A percentile compares a stretch with the other conserved stretches of the same genome.
These are phyloP conservation scores for Vanrija pseudolonga DNA, from an alignment of 1,284 basidiomycete species.

Conservation along the genomic window DNA sequence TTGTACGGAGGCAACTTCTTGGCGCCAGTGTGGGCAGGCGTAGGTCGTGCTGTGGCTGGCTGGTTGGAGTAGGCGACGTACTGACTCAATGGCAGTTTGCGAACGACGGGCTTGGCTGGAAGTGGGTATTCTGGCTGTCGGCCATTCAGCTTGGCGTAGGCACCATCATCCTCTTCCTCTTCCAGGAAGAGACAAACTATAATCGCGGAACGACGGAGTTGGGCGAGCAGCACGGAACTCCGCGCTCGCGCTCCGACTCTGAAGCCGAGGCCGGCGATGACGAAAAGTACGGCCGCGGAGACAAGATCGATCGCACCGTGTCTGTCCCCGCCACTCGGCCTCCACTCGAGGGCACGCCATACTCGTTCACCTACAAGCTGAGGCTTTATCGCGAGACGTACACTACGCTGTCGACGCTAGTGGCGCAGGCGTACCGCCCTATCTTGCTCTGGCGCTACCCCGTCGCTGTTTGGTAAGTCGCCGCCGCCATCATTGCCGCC, in stretches of 20 bases:
- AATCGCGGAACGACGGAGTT: constrained; percentile 19
- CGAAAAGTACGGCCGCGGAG: background rate
- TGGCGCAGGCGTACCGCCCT: constrained; percentile 17
- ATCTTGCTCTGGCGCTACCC: constrained; percentile 19
- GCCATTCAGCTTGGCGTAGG: constrained; percentile 12
- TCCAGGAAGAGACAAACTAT: constrained; percentile 25
- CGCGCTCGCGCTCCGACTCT: background rate
- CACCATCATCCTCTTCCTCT: constrained; percentile 16
- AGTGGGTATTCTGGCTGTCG: constrained; percentile 22
- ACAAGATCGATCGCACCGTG: background rate
- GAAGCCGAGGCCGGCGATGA: background rate
- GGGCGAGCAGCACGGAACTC: constrained; percentile 7
- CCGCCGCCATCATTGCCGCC: too few species aligned
- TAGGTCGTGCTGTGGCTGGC: too few species aligned
- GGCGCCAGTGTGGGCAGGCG: constrained; percentile 16
- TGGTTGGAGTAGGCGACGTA: too few species aligned
- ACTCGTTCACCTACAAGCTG: constrained; percentile 6
- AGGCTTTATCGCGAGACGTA: constrained; percentile 10
- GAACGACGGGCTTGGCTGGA: constrained; percentile 17
- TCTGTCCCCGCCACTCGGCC: background rate
- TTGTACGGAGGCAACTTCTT: constrained; percentile 16
- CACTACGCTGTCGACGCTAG: constrained; percentile 4
- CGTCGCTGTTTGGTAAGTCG: constrained; percentile 15
- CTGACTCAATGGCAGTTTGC: constrained; percentile 11
- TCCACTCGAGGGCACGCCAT: constrained; percentile 3